Conservation (phyloP, 345 rosid genomes). For the Angophora floribunda region DNA sequence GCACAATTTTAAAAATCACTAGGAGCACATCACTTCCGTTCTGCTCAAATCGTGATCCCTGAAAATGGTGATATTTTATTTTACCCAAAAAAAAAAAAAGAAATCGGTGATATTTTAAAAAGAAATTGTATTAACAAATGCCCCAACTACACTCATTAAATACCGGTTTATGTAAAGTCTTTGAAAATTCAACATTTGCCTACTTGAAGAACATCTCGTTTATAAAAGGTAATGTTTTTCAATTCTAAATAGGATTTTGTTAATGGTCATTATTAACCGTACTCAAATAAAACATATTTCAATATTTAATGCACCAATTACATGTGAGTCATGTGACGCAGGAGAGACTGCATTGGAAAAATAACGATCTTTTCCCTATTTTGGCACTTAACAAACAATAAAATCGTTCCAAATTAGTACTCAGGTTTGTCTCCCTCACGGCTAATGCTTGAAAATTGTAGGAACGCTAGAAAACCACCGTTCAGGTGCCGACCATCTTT, state of each 20-base stretch:
- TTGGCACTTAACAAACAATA: neutral
- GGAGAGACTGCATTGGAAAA: no score
- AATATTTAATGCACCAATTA: neutral
- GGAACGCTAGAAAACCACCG: neutral
- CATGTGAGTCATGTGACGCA: no score
- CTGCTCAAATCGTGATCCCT: neutral
- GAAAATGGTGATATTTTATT: no score
- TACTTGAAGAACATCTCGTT: neutral
- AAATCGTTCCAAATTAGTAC: neutral
- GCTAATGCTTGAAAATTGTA: neutral
- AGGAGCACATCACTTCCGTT: fast-evolving
- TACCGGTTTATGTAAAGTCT: neutral
- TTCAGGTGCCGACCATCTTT: neutral
- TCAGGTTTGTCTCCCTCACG: neutral
- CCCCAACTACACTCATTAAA: neutral
- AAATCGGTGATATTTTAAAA: no score
- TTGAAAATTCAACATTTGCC: neutral
- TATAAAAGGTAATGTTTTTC: neutral
- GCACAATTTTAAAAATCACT: neutral
- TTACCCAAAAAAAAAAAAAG: no score
- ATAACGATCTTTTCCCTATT: neutral
- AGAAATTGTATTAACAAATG: neutral
- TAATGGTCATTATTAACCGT: neutral
- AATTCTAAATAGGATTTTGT: neutral
- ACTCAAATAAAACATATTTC: neutral